Evolutionary conservation across 2,329 filamentous ascomycete species (phyloP).

Genomic region (Cytospora piceae): DNA sequence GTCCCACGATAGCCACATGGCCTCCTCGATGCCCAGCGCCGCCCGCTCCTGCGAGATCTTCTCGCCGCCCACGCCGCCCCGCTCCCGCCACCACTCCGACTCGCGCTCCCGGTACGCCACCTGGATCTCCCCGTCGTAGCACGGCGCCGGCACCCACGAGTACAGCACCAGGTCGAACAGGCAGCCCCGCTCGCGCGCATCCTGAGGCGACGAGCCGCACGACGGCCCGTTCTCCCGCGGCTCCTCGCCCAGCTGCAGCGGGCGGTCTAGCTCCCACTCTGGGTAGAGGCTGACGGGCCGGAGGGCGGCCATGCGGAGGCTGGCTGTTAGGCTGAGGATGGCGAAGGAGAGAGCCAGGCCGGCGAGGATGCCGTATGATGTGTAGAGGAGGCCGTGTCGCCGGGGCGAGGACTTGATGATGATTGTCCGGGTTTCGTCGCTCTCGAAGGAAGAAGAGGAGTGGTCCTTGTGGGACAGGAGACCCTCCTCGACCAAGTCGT

Average conservation of each 20-base stretch:
- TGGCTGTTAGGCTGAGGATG: background rate
- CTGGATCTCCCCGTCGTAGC: constrained; percentile 31
- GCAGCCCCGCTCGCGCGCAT: constrained; percentile 32
- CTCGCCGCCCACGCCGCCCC: background rate
- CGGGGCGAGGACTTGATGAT: background rate
- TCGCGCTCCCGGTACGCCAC: background rate
- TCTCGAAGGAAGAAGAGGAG: background rate
- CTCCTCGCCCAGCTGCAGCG: background rate
- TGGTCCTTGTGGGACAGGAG: background rate
- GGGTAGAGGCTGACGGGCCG: background rate
- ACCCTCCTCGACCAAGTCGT: background rate
- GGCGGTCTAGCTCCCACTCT: background rate
- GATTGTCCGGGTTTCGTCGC: background rate
- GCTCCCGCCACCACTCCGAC: constrained; percentile 3
- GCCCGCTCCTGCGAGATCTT: background rate
- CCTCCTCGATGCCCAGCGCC: constrained; percentile 1
- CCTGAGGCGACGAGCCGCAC: constrained; percentile 32
- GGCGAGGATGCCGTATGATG: background rate
- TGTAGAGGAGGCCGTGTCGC: background rate
- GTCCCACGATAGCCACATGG: background rate
- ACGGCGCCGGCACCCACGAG: constrained; percentile 33
- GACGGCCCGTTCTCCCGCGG: background rate
- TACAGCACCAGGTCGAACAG: constrained; percentile 36
- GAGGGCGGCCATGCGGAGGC: background rate
- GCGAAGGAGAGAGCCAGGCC: background rate